phyloP scores from a whole-genome alignment of 2,329 filamentous ascomycete species.

The Fusarium caatingaense region DNA sequence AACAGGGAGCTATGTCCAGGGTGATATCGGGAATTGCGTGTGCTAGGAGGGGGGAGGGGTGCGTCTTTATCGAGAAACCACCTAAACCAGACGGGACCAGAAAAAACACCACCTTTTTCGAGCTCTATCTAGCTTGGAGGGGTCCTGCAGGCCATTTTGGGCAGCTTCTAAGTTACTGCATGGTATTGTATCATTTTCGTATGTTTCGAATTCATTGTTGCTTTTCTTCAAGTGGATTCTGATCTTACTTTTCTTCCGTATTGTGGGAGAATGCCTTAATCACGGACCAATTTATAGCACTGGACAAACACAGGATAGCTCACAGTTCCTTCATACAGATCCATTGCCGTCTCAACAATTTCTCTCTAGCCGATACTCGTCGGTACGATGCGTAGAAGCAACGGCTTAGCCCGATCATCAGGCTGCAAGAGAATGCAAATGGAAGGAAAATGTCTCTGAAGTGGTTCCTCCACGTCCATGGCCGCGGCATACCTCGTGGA shows the following conservation, averaged over 20 bases:
- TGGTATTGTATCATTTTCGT: slow-evolving; percentile 5
- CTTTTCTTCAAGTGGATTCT: not conserved
- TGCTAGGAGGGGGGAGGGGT: slow-evolving; percentile 25
- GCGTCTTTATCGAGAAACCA: slow-evolving; percentile 11
- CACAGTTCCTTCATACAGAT: slow-evolving; percentile 9
- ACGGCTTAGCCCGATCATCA: slow-evolving; percentile 11
- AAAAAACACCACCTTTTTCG: slow-evolving; percentile 21
- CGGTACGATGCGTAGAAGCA: slow-evolving; percentile 4
- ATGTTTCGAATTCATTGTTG: not conserved
- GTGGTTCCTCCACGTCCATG: slow-evolving; percentile 29
- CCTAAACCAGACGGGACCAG: not conserved
- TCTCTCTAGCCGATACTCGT: slow-evolving; percentile 5
- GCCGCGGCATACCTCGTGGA: slow-evolving; percentile 32
- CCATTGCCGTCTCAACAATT: not conserved
- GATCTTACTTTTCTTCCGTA: not conserved
- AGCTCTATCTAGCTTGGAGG: slow-evolving; percentile 30
- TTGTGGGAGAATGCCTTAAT: not conserved
- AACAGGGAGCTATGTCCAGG: slow-evolving; percentile 11
- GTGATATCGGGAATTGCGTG: slow-evolving; percentile 38
- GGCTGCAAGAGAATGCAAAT: slow-evolving; percentile 19
- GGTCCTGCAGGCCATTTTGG: slow-evolving; percentile 23
- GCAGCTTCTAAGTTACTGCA: not conserved
- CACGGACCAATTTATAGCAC: not conserved
- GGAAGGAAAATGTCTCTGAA: slow-evolving; percentile 29
- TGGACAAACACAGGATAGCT: not conserved